A percentile compares a stretch with the other conserved stretches of the same genome.
These are phyloP conservation scores for Dothistroma septosporum DNA, from an alignment of 2,329 filamentous ascomycete genomes.

Conservation along the genomic window DNA sequence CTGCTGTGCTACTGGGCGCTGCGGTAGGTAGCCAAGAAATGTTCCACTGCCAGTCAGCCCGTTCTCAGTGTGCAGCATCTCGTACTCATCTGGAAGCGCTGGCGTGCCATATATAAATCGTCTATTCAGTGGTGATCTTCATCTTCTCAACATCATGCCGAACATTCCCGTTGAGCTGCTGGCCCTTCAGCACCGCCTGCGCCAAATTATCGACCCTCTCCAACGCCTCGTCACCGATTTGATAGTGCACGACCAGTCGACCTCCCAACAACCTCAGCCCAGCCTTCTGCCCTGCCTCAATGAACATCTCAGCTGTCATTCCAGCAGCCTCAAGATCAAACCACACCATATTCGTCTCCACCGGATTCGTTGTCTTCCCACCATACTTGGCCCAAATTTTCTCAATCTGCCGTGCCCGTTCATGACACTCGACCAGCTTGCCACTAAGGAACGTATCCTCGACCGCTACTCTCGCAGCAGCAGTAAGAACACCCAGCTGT, in stretches of 20 bases:
- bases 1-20: no score
- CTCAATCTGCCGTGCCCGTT: conserved; percentile 59
- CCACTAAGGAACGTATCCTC: conserved; percentile 74
- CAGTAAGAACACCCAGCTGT: conserved; percentile 71
- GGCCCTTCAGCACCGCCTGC: conserved; percentile 33
- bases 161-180: conserved; percentile 24
- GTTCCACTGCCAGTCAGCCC: no score
- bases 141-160: conserved; percentile 17
- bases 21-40: no score
- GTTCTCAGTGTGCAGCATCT: no score
- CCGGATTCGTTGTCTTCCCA: conserved; percentile 63
- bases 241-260: conserved; percentile 66
- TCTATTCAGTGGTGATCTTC: conserved; percentile 13
- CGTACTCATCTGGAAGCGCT: no score
- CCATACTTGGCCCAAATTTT: conserved; percentile 65
- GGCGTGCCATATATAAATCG: not conserved
- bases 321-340: conserved; percentile 64
- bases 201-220: conserved; percentile 56
- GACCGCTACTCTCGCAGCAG: conserved; percentile 70
- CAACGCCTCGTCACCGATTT: conserved; percentile 65
- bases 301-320: conserved; percentile 51
- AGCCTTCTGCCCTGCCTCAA: conserved; percentile 52
- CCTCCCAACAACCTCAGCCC: conserved; percentile 56
- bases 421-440: conserved; percentile 57
- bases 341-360: conserved; percentile 93